A percentile compares a stretch with the other conserved stretches of the same genome.
Evolutionary conservation across 2,329 filamentous ascomycete genomes (phyloP).

Genomic region (Trichoderma sp.): DNA sequence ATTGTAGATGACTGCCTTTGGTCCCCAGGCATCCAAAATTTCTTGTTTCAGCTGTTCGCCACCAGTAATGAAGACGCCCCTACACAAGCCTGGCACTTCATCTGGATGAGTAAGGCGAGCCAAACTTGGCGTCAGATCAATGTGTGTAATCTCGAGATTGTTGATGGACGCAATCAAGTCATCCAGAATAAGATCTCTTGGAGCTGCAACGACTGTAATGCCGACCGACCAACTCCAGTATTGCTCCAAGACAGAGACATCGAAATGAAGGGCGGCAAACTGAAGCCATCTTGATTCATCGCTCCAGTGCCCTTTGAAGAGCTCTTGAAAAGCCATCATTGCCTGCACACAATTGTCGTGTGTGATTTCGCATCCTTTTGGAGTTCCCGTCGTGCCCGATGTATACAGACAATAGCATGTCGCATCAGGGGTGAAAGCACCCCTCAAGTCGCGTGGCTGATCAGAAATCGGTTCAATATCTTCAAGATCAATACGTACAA

Average conservation of each 20-base stretch:
- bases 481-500: slow-evolving; percentile 38
- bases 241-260: slow-evolving; percentile 89
- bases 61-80: slow-evolving; percentile 89
- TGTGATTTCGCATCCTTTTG: slow-evolving; percentile 85
- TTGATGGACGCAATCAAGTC: slow-evolving; percentile 75
- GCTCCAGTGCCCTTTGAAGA: slow-evolving; percentile 77
- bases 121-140: slow-evolving; percentile 87
- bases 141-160: slow-evolving; percentile 76
- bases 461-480: slow-evolving; percentile 32
- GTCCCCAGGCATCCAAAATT: slow-evolving; percentile 83
- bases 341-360: slow-evolving; percentile 89
- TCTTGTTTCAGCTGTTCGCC: slow-evolving; percentile 88
- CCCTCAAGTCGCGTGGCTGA: slow-evolving; percentile 14
- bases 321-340: slow-evolving; percentile 79
- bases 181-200: slow-evolving; percentile 81
- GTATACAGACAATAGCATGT: slow-evolving; percentile 86
- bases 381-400: slow-evolving; percentile 81
- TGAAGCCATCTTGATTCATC: slow-evolving; percentile 78
- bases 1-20: slow-evolving; percentile 81
- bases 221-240: slow-evolving; percentile 96
- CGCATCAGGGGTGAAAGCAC: slow-evolving; percentile 45
- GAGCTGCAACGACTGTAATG: slow-evolving; percentile 79
- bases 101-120: slow-evolving; percentile 76
- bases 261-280: slow-evolving; percentile 93
- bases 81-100: slow-evolving; percentile 76